Evolutionary conservation across 176 grass and related monocot genomes (phyloP), one percentile per base, ranked within the genome.

Genomic region (Urochloa ruziziensis): DNA sequence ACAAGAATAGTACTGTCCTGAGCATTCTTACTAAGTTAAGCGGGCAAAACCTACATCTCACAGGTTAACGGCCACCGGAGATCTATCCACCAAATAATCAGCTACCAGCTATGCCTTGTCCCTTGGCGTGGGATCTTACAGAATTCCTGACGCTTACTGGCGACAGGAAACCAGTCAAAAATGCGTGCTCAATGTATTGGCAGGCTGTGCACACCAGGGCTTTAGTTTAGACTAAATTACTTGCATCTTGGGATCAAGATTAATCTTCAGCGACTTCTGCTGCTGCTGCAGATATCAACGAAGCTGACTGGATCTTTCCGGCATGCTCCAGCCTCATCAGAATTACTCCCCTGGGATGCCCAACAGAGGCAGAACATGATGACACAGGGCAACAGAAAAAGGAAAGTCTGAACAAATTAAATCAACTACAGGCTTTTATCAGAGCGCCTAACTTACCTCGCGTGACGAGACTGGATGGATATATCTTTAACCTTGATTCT

Each of bases 401-500:
- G 34, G 4, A 18, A 73, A 2, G 9, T 4, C 17, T 6, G 46
- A 39, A 60, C 24, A 49, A 40, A 67, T 23, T 23, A 43, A 79
- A 58, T 9, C 27, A 37, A 33, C 58, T 29, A 67, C 51, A 77
- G 23, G 33, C 37, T 17, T 52, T 11, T 79, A 16, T 70, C 36
- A 12, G 16, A 73, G 32, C 67, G 23, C 1, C 33, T 8, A 10
- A 46, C 28, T 83, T 92, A 99, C 96, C 67, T 92, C 17, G 87
- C 63, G 2, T 0, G 0, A 74, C 96, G 93, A 73, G 87, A 80
- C 81, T 86, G 87, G 71, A 99, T 86, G 35, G 96, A 81, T 94
- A 96, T 86, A 83, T 96, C 96, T 70, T 82, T 86, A 66, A 99
- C 93, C 81, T 94, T 99, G 77, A 99, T 90, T 86, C 96, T 99